Evolutionary conservation across 768 basidiomycete species (phyloP), one percentile per base, ranked within the genome.

Genomic region (Rhodotorula sphaerocarpa): DNA sequence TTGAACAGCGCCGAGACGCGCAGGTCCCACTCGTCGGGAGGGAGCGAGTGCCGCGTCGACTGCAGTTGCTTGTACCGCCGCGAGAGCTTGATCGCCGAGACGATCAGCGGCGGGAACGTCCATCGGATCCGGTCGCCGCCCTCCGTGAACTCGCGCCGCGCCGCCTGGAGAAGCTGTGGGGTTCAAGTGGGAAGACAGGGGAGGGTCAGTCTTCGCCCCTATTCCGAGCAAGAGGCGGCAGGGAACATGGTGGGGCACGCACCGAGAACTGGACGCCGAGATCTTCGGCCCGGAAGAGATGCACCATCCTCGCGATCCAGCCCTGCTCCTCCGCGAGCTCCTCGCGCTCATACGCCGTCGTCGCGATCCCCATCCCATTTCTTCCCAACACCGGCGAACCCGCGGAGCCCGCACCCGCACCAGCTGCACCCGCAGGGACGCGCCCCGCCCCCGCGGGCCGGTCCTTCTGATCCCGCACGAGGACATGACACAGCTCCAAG

Each of bases 321-420:
- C 95, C 95, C 72, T 99, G 95, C 75, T 99, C 95, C 75, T 99
- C 95, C 0, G 91, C 92, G 79, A 91, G 80, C 73, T 97, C 93
- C 74, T 92, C 88, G 54, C 85, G 77, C 74, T 93, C 92, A 44
- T 72, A 71, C 48, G 23, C 56, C 20, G 28, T 55, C 82, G 6
- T 71, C 33, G 79, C 9, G 36, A 77, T 69, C 84, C 82, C 15
- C 46, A 45, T 9, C 65, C 65, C 34, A 83, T 28, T 79, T 11
- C 43, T 55, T 83, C 11, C 65, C 66, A 12, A 52, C 43, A 4
- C 48, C 55, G 42, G 28, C 39, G 18, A 11, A 46, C 34, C 36
- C 47, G 12, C 62, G 83, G 69, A 9, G 79, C 31, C 79, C 68
- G 44, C 58, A 50, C 66, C 57, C 20, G 21, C 45, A 27, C 44